A percentile compares a stretch with the other conserved stretches of the same genome.
Evolutionary conservation across 768 basidiomycete species (phyloP).

Genomic region (Auricularia cornea): DNA sequence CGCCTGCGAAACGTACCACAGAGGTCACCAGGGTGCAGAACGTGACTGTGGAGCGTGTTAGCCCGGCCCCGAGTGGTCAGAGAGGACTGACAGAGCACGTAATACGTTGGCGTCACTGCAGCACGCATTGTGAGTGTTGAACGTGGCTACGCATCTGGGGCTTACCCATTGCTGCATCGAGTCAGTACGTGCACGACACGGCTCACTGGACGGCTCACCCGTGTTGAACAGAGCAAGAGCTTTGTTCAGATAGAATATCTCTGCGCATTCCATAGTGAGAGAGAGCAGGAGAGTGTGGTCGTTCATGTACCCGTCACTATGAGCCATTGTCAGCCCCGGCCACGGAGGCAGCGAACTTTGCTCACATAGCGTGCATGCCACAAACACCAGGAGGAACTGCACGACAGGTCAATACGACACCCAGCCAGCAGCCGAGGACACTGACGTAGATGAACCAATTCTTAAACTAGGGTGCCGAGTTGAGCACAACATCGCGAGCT

Average conservation of each 20-base stretch:
- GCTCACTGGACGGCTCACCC: slow-evolving; percentile 15
- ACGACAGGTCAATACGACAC: background rate
- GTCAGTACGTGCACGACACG: background rate
- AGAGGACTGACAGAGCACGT: slow-evolving; percentile 20
- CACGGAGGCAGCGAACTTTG: too few relatives aligned
- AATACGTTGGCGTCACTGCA: slow-evolving; percentile 27
- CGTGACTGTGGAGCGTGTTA: slow-evolving; percentile 19
- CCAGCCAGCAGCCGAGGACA: slow-evolving; percentile 2
- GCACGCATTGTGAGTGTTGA: background rate
- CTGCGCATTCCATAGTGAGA: too few relatives aligned
- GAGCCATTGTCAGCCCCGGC: too few relatives aligned
- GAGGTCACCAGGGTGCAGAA: slow-evolving; percentile 31
- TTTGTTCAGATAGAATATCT: slow-evolving; percentile 40
- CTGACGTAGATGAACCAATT: slow-evolving; percentile 32
- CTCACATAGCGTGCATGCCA: background rate
- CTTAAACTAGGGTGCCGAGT: slow-evolving; percentile 22
- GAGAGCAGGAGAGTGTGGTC: background rate
- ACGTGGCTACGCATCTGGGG: background rate
- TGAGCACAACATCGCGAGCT: background rate
- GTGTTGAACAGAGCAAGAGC: slow-evolving; percentile 42
- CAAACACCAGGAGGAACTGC: slow-evolving; percentile 1
- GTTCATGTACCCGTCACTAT: too few relatives aligned
- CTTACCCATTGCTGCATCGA: background rate
- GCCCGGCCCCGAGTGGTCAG: background rate
- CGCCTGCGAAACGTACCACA: slow-evolving; percentile 8